Base-by-base conservation (phyloP, 805 yeast species). In the Candida argentea region DNA sequence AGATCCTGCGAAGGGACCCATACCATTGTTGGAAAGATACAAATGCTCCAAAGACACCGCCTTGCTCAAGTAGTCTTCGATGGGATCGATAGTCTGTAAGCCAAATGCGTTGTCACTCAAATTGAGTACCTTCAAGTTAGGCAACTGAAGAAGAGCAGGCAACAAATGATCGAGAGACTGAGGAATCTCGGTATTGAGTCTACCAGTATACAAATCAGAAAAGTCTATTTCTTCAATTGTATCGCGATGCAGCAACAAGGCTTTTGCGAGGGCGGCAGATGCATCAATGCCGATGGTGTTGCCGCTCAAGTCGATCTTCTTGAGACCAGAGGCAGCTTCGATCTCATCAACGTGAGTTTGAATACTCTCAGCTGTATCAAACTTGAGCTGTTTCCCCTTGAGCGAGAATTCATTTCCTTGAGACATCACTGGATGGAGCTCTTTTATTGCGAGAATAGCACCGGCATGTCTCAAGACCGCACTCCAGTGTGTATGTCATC, bases 1-100 rank as follows among this genome's bases (percentile, higher is more conserved):
- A 32, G 89, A 79, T 44, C 99, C 98, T 1, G 97, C 94, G 51
- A 81, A 81, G 15, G 99, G 99, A 20, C 99, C 99, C 75, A 91
- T 79, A 31, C 99, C 99, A 53, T 91, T 91, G 58, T 91, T 91
- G 26, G 95, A 79, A 37, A 91, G 65, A 40, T 84, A 76, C 52
- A 91, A 69, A 50, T 91, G 95, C 55, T 83, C 80, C 31, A 91
- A 59, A 15, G 93, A 75, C 11, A 73, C 68, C 20, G 89, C 94
- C 42, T 77, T 66, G 8, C 82, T 61, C 33, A 91, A 63, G 44
- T 77, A 86, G 16, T 63, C 66, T 50, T 91, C 95, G 31, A 91
- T 67, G 6, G 91, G 93, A 33, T 80, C 94, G 36, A 91, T 84
- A 14, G 97, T 82, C 48, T 91, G 93, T 48, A 91, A 77, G 8